Evolutionary conservation across 2,329 filamentous ascomycete species (phyloP).

Genomic region (Xylariaceae sp.): DNA sequence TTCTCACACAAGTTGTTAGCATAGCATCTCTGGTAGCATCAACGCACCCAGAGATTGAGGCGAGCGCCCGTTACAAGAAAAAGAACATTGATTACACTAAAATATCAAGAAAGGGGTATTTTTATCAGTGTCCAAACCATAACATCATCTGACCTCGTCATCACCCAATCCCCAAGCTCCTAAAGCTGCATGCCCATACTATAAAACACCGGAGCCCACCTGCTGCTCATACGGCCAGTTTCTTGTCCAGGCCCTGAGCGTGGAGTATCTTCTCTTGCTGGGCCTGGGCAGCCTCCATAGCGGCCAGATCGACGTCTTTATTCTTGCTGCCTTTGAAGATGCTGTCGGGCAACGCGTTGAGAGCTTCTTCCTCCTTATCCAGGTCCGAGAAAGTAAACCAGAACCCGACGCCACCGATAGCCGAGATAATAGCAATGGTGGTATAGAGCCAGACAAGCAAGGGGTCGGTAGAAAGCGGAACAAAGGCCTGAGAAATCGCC

Average conservation of each 20-base stretch:
- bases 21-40: background rate
- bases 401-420: conserved; percentile 65
- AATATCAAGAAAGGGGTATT: background rate
- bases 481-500: conserved; percentile 68
- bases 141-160: background rate
- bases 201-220: background rate
- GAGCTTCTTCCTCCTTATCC: conserved; percentile 66
- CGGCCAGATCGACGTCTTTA: conserved; percentile 30
- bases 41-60: background rate
- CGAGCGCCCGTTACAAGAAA: background rate
- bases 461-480: conserved; percentile 61
- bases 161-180: background rate
- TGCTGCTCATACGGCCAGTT: background rate
- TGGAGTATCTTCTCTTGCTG: conserved; percentile 33
- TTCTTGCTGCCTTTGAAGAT: conserved; percentile 35
- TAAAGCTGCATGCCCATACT: background rate
- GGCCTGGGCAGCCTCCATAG: conserved; percentile 26
- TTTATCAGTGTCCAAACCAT: background rate
- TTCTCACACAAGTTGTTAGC: background rate
- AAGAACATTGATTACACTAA: background rate
- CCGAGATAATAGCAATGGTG: conserved; percentile 66
- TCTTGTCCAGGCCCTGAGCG: conserved; percentile 29
- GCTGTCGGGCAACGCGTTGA: conserved; percentile 59
- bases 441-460: conserved; percentile 75
- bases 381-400: conserved; percentile 67